phyloP scores from a whole-genome alignment of 768 basidiomycete genomes.

The Lactarius hengduanensis region DNA sequence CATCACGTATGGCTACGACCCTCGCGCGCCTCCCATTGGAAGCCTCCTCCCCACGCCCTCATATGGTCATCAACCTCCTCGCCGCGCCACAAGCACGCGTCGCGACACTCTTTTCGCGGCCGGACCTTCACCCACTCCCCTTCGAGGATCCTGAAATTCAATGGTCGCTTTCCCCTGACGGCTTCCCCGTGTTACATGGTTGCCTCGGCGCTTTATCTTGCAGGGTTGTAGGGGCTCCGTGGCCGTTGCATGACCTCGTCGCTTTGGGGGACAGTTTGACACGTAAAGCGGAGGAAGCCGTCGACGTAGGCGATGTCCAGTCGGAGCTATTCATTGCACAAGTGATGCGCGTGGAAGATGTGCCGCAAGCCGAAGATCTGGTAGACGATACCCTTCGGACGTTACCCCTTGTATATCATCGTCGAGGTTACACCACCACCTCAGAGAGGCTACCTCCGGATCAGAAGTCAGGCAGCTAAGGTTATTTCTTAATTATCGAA shows the following conservation, averaged over 20 bases:
- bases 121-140: constrained; percentile 63
- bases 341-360: constrained; percentile 63
- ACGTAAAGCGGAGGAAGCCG: constrained; percentile 22
- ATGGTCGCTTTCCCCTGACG: constrained; percentile 48
- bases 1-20: constrained; percentile 79
- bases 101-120: constrained; percentile 70
- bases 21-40: constrained; percentile 39
- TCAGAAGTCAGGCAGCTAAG: constrained; percentile 17
- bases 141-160: constrained; percentile 43
- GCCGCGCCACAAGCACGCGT: constrained; percentile 60
- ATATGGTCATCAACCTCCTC: constrained; percentile 81
- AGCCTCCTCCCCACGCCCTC: constrained; percentile 35
- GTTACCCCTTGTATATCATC: constrained; percentile 64
- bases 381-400: constrained; percentile 34
- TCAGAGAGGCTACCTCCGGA: constrained; percentile 28
- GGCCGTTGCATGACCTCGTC: constrained; percentile 59
- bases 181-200: constrained; percentile 57
- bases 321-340: constrained; percentile 81
- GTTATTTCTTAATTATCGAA: neutral
- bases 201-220: constrained; percentile 74
- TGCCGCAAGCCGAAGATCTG: constrained; percentile 30
- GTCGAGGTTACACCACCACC: constrained; percentile 56
- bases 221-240: constrained; percentile 54
- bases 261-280: constrained; percentile 35
- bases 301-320: constrained; percentile 38